Base-by-base conservation (phyloP, 768 basidiomycete genomes). In the Podaxis sp. region DNA sequence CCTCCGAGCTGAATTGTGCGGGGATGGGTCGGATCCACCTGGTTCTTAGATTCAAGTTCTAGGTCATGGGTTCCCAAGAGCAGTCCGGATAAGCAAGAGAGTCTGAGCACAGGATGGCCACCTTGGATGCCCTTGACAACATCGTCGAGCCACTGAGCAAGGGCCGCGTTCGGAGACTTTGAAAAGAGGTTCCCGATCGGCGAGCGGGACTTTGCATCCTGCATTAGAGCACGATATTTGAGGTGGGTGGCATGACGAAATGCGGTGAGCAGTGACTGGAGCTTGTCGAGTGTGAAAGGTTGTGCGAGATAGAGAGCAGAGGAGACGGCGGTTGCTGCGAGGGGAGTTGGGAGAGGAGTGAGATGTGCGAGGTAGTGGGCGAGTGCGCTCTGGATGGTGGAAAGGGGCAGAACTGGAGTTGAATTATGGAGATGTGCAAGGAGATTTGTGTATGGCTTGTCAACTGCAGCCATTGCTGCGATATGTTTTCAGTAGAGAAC, bases 41-140 rank as follows among this genome's bases (percentile, higher is more conserved):
- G 50, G 2, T 62, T 70, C 58, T 64, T 70, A 52, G 66, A 62
- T 5, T 66, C 73, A 18, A 69, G 66, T 64, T 74, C 76, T 48
- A 81, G 68, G 62, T 90, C 90, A 53, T 85, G 79, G 36, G 89
- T 69, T 0, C 88, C 91, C 11, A 86, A 69, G 32, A 92, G 67
- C 14, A 91, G 72, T 0, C 91, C 91, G 23, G 80, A 81, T 58
- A 80, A 83, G 51, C 83, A 84, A 4, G 85, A 84, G 16, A 91
- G 74, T 37, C 86, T 76, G 9, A 87, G 73, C 16, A 88, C 73
- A 0, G 88, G 76, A 63, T 85, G 80, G 2, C 89, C 88, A 1
- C 90, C 89, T 64, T 85, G 83, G 44, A 89, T 68, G 4, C 89
- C 89, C 54, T 77, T 79, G 35, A 86, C 65, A 1, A 86, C 71